Evolutionary conservation across 352 stramenopile genomes (phyloP).

Genomic region (Peronosclerospora sorghi): DNA sequence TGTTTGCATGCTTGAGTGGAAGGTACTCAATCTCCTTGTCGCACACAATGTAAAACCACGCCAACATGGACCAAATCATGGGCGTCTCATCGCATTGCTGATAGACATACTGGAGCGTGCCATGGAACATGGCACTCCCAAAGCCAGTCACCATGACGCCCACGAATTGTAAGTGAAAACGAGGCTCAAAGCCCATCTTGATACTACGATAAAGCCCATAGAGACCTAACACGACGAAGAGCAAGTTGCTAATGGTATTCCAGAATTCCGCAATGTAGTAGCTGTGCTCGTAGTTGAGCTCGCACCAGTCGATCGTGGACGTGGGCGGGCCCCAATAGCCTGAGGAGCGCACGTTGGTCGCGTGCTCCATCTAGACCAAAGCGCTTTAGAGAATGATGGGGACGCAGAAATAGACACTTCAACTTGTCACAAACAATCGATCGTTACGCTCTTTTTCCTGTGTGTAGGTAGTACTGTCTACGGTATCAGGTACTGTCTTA

Average conservation of each 20-base stretch:
- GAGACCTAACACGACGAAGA: slow-evolving; percentile 64
- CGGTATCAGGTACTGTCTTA: no score
- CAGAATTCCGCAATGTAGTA: slow-evolving; percentile 82
- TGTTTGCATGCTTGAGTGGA: slow-evolving; percentile 27
- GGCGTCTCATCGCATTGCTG: slow-evolving; percentile 81
- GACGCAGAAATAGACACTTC: no score
- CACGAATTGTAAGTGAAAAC: slow-evolving; percentile 68
- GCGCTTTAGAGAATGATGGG: no score
- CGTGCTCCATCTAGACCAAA: no score
- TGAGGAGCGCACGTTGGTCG: no score
- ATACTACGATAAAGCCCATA: slow-evolving; percentile 59
- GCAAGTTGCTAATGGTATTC: slow-evolving; percentile 78
- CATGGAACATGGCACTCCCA: slow-evolving; percentile 78
- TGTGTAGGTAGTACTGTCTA: no score
- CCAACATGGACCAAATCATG: slow-evolving; percentile 79
- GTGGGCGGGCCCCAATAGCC: slow-evolving; percentile 64
- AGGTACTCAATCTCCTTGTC: slow-evolving; percentile 52
- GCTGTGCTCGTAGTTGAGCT: slow-evolving; percentile 72
- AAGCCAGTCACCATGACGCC: slow-evolving; percentile 72
- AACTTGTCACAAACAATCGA: no score
- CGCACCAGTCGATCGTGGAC: slow-evolving; percentile 82
- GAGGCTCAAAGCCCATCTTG: slow-evolving; percentile 58
- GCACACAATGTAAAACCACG: slow-evolving; percentile 80
- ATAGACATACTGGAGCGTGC: slow-evolving; percentile 71
- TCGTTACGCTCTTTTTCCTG: no score